A percentile compares a stretch with the other conserved stretches of the same genome.
phyloP scores from a whole-genome alignment of 2,329 filamentous ascomycete genomes.

The Hypoxylon sp. region DNA sequence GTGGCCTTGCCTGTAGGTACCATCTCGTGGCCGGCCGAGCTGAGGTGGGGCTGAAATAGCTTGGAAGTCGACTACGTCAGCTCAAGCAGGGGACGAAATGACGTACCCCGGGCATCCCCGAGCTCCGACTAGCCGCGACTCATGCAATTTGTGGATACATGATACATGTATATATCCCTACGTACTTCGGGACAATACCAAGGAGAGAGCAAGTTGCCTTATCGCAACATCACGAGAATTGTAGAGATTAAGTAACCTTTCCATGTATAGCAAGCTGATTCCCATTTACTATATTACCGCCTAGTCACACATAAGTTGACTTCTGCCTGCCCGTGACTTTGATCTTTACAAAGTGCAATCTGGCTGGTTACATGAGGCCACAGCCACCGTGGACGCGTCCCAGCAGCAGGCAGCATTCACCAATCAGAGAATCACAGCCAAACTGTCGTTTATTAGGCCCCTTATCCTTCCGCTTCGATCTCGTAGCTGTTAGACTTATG shows the following conservation, averaged over 20 bases:
- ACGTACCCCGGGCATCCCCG: slow-evolving; percentile 16
- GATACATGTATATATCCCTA: background rate
- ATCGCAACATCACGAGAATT: background rate
- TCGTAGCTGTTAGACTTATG: slow-evolving; percentile 96
- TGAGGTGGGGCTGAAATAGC: slow-evolving; percentile 31
- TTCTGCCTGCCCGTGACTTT: slow-evolving; percentile 10
- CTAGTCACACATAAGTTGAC: background rate
- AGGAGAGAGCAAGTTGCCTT: background rate
- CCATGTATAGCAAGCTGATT: background rate
- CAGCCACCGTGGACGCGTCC: slow-evolving; percentile 29
- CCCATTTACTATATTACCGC: background rate
- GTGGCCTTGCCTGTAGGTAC: slow-evolving; percentile 39
- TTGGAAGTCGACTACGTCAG: slow-evolving; percentile 44
- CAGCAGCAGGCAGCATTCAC: slow-evolving; percentile 6
- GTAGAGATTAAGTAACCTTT: background rate
- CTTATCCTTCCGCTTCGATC: slow-evolving; percentile 77
- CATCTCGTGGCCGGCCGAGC: slow-evolving; percentile 38
- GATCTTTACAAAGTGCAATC: slow-evolving; percentile 18
- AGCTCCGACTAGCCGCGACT: background rate
- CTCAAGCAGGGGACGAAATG: slow-evolving; percentile 25
- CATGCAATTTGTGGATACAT: background rate
- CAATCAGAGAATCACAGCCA: background rate
- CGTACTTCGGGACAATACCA: background rate
- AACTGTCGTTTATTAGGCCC: background rate
- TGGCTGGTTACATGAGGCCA: slow-evolving; percentile 26